These are phyloP conservation scores for Aristolochia contorta DNA, from an alignment of 164 flowering plant species.

Conservation along the genomic window DNA sequence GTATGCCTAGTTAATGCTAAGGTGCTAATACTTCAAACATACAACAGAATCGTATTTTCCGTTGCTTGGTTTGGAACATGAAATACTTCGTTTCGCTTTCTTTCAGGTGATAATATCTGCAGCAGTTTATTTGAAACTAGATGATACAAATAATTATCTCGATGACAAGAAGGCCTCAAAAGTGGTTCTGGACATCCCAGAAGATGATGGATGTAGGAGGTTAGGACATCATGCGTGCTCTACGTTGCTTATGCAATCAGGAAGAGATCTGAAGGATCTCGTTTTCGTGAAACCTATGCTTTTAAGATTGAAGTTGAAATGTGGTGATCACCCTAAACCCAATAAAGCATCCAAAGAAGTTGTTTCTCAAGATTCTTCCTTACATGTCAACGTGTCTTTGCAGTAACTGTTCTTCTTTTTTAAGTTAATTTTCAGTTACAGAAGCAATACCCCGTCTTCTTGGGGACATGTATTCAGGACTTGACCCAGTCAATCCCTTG, in stretches of 20 bases:
- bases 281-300: conserved; percentile 57
- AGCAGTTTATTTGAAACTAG: conserved; percentile 9
- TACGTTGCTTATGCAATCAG: conserved; percentile 28
- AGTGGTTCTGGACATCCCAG: conserved; percentile 38
- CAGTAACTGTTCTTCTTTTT: neutral
- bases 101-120: conserved; percentile 61
- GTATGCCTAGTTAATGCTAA: neutral
- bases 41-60: neutral
- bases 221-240: conserved; percentile 23
- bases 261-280: conserved; percentile 37
- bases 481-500: no score
- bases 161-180: conserved; percentile 19
- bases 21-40: neutral
- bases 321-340: conserved; percentile 41
- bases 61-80: neutral
- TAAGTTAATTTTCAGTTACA: no score
- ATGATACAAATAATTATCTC: conserved; percentile 2
- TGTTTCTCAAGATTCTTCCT: conserved; percentile 38
- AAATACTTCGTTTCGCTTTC: neutral
- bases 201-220: conserved; percentile 13
- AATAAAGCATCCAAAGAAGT: conserved; percentile 33
- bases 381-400: conserved; percentile 51
- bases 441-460: no score
- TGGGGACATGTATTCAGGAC: no score
- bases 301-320: conserved; percentile 41